Percentiles rank a stretch among this genome's conserved stretches.
Evolutionary conservation across 805 yeast genomes (phyloP).

Genomic region (Barnettozyma populi): DNA sequence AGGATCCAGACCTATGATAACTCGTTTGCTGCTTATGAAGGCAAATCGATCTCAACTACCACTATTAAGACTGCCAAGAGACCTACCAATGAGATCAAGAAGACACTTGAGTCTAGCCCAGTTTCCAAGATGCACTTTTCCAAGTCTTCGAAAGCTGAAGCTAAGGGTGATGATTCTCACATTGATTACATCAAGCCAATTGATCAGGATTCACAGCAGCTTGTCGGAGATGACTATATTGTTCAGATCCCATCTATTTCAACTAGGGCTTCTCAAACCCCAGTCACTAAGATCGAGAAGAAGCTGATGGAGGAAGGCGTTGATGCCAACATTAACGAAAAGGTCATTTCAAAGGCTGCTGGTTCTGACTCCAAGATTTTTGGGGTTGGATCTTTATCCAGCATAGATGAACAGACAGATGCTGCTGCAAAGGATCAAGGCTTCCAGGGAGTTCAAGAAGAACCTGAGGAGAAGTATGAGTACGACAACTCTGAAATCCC

Average conservation of each 20-base stretch:
- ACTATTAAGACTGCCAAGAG: slow-evolving; percentile 5
- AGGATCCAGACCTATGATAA: slow-evolving; percentile 26
- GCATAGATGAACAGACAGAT: slow-evolving; percentile 13
- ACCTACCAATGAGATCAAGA: background rate
- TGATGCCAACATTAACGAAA: slow-evolving; percentile 11
- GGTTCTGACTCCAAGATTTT: slow-evolving; percentile 22
- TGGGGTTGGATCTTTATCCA: slow-evolving; percentile 17
- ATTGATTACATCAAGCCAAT: slow-evolving; percentile 47
- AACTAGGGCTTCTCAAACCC: slow-evolving; percentile 40
- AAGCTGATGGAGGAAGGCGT: slow-evolving; percentile 8
- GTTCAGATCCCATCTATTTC: slow-evolving; percentile 40
- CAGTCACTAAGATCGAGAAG: slow-evolving; percentile 26
- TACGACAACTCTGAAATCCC: slow-evolving; percentile 15
- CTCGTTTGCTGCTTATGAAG: slow-evolving; percentile 9
- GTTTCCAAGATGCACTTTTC: slow-evolving; percentile 5
- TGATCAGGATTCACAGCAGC: slow-evolving; percentile 33
- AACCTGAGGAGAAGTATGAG: slow-evolving; percentile 16
- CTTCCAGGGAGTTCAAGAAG: slow-evolving; percentile 8
- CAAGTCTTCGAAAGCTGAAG: slow-evolving; percentile 24
- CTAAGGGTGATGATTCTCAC: slow-evolving; percentile 53
- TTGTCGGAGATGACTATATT: slow-evolving; percentile 42
- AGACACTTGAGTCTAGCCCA: background rate
- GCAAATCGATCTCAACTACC: slow-evolving; percentile 14
- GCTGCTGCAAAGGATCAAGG: slow-evolving; percentile 11
- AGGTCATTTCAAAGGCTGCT: slow-evolving; percentile 22